phyloP scores from a whole-genome alignment of 805 yeast species.

The Ogataea dorogensis region DNA sequence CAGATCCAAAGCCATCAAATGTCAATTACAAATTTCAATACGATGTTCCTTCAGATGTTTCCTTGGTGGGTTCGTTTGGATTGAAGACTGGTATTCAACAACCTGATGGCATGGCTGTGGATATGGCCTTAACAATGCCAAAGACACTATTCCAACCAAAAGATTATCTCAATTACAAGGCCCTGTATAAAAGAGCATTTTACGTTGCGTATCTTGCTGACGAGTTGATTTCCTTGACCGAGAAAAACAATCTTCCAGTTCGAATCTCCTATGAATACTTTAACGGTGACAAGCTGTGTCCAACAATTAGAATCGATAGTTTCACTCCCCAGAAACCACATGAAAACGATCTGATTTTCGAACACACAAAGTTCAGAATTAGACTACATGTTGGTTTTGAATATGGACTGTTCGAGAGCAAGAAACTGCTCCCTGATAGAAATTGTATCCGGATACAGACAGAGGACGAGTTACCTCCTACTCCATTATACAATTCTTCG shows the following conservation, averaged over 20 bases:
- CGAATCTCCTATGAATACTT: constrained; percentile 61
- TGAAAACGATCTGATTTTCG: constrained; percentile 53
- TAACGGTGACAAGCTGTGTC: constrained; percentile 76
- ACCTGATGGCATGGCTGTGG: constrained; percentile 62
- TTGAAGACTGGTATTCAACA: constrained; percentile 76
- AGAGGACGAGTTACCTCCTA: constrained; percentile 54
- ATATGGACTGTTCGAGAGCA: constrained; percentile 63
- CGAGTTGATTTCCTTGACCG: constrained; percentile 51
- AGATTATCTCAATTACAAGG: constrained; percentile 87
- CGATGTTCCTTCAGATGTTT: constrained; percentile 66
- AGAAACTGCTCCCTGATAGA: constrained; percentile 74
- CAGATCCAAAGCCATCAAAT: constrained; percentile 78
- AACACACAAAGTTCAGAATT: constrained; percentile 67
- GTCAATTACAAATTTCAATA: constrained; percentile 72
- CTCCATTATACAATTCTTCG: constrained; percentile 85
- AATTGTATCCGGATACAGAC: constrained; percentile 77
- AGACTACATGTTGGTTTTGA: constrained; percentile 75
- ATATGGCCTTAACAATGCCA: constrained; percentile 84
- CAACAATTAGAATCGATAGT: constrained; percentile 66
- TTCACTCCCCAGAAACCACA: constrained; percentile 41
- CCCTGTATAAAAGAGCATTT: constrained; percentile 84
- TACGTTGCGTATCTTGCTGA: constrained; percentile 79
- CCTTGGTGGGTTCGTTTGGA: constrained; percentile 87
- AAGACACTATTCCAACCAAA: constrained; percentile 69
- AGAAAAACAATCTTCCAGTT: constrained; percentile 57